These are phyloP conservation scores for Stenocarpella maydis DNA, from an alignment of 2,329 filamentous ascomycete species.

Conservation along the genomic window DNA sequence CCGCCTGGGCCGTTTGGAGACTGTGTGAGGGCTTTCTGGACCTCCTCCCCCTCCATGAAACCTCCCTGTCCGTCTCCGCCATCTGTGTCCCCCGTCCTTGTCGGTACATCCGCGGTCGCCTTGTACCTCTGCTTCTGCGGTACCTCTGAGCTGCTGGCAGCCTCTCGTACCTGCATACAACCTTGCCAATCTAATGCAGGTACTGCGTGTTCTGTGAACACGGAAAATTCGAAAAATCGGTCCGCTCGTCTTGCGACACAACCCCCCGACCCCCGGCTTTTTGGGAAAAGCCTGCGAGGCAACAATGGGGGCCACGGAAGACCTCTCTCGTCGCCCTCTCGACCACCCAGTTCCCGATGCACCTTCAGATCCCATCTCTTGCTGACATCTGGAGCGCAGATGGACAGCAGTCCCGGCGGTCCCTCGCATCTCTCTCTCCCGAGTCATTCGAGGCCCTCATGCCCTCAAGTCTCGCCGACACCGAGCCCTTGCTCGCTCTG, in stretches of 20 bases:
- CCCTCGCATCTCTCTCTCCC: constrained; percentile 21
- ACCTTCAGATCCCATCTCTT: constrained; percentile 24
- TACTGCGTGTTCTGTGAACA: constrained; percentile 27
- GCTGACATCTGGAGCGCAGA: constrained; percentile 29
- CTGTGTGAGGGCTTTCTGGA: constrained; percentile 31
- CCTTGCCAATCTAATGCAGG: constrained; percentile 32
- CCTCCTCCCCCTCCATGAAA: constrained; percentile 7
- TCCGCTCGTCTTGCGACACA: constrained; percentile 18
- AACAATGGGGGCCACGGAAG: background rate
- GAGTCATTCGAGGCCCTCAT: constrained; percentile 29
- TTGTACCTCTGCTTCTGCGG: constrained; percentile 23
- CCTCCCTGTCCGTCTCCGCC: constrained; percentile 26
- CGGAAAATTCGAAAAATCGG: constrained; percentile 25
- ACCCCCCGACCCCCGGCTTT: background rate
- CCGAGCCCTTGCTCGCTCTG: constrained; percentile 1
- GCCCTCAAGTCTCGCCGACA: constrained; percentile 16
- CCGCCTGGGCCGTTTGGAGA: constrained; percentile 12
- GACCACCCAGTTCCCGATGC: constrained; percentile 6
- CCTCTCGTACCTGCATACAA: constrained; percentile 31
- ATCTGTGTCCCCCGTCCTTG: constrained; percentile 31
- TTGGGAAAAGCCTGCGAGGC: background rate
- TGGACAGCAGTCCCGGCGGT: constrained; percentile 24
- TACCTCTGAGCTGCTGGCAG: constrained; percentile 20
- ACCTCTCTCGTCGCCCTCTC: background rate
- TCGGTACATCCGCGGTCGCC: constrained; percentile 24